Evolutionary conservation across 176 grass and related monocot genomes (phyloP).

Genomic region (Echinochloa phyllopogon): DNA sequence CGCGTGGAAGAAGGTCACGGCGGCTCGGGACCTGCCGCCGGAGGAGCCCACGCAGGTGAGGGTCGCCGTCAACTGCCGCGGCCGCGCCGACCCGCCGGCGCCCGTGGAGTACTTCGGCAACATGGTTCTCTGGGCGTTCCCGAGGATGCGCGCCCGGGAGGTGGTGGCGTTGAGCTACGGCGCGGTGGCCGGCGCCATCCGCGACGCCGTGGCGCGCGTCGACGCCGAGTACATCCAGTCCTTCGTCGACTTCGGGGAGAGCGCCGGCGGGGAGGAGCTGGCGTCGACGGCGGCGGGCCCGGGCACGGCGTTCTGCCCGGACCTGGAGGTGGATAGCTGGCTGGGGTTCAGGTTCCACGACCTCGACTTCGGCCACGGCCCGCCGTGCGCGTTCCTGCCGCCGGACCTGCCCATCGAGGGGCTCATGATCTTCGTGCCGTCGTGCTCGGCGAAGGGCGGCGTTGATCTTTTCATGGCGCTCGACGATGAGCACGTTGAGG

Average conservation of each 20-base stretch:
- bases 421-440: constrained; percentile 39
- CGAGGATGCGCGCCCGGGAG: constrained; percentile 18
- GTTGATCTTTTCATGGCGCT: constrained; percentile 39
- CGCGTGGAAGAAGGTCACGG: constrained; percentile 55
- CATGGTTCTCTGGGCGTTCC: constrained; percentile 57
- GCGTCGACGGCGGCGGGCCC: constrained; percentile 29
- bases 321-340: constrained; percentile 66
- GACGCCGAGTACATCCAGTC: constrained; percentile 57
- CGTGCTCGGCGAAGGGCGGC: constrained; percentile 36
- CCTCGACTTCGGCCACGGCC: constrained; percentile 49
- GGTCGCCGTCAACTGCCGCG: constrained; percentile 49
- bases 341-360: constrained; percentile 54
- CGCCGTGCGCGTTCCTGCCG: constrained; percentile 46
- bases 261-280: constrained; percentile 19
- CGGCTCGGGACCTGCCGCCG: constrained; percentile 33
- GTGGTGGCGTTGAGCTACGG: constrained; percentile 30
- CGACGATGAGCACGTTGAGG: background rate
- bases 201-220: constrained; percentile 39
- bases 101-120: constrained; percentile 50
- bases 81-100: background rate
- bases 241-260: constrained; percentile 55
- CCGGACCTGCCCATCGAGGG: constrained; percentile 45
- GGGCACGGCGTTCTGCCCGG: constrained; percentile 41
- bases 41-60: constrained; percentile 22
- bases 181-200: constrained; percentile 31